Conservation (phyloP, 2,329 filamentous ascomycete species). For the Neonectria sp. region DNA sequence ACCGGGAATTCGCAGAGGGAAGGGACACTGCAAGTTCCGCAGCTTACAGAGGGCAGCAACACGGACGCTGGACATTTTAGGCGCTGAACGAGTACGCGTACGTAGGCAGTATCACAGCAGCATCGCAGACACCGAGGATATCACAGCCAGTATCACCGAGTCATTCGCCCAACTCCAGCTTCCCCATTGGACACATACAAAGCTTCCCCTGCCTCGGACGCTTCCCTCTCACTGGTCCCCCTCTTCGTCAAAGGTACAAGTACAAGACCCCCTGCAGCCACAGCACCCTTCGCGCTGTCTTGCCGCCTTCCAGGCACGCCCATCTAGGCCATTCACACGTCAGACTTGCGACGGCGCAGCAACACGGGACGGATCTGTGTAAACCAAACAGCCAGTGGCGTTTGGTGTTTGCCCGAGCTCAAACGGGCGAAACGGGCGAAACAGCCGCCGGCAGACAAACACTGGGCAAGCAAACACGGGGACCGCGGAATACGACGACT, state of each 20-base stretch:
- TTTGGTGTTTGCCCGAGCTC: slow-evolving; percentile 10
- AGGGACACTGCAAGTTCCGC: background rate
- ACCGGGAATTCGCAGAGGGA: slow-evolving; percentile 1
- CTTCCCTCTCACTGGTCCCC: background rate
- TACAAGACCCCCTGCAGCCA: background rate
- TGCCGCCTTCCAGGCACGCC: background rate
- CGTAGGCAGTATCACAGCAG: background rate
- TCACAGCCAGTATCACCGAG: background rate
- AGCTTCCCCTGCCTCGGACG: background rate
- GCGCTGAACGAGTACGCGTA: background rate
- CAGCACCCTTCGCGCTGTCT: background rate
- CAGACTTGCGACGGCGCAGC: slow-evolving; percentile 17
- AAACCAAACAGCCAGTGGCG: slow-evolving; percentile 4
- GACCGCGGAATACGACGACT: slow-evolving; percentile 12
- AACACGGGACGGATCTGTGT: slow-evolving; percentile 6
- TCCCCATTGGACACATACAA: background rate
- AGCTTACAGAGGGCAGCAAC: background rate
- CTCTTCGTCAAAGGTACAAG: background rate
- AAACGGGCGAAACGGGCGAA: slow-evolving; percentile 24
- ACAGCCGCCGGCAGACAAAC: background rate
- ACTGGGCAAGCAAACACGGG: background rate
- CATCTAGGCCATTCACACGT: background rate
- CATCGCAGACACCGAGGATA: background rate
- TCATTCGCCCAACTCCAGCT: background rate
- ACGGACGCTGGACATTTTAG: background rate